These are phyloP conservation scores for Filobasidium floriforme DNA, from an alignment of 768 basidiomycete species.

Conservation along the genomic window DNA sequence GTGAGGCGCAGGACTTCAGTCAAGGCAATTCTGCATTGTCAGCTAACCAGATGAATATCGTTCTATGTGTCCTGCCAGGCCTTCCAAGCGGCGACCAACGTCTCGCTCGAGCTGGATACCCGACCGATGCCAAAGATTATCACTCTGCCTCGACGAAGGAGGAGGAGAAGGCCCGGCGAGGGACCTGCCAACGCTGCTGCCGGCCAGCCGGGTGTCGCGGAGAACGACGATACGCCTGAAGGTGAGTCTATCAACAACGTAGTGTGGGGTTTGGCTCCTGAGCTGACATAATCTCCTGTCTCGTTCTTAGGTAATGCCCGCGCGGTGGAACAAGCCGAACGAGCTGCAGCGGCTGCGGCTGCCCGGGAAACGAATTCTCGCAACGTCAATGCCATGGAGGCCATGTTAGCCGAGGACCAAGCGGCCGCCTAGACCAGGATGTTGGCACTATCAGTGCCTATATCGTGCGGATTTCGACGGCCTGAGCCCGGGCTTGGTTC, in stretches of 20 bases:
- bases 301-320: constrained; percentile 24
- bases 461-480: neutral
- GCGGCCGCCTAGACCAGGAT: constrained; percentile 10
- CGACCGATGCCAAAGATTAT: constrained; percentile 80
- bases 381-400: constrained; percentile 27
- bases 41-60: neutral
- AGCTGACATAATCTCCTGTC: neutral
- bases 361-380: neutral
- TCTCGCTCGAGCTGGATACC: constrained; percentile 84
- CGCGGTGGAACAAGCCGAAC: constrained; percentile 32
- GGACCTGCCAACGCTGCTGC: constrained; percentile 22
- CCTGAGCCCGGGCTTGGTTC: neutral
- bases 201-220: constrained; percentile 20
- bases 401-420: constrained; percentile 38
- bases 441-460: too few species aligned
- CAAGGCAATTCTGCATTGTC: neutral
- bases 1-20: constrained; percentile 46
- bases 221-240: constrained; percentile 32
- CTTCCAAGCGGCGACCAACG: constrained; percentile 83
- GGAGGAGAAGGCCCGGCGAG: constrained; percentile 26
- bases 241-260: constrained; percentile 14
- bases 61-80: constrained; percentile 49
- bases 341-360: constrained; percentile 14
- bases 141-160: constrained; percentile 39
- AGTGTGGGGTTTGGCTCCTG: constrained; percentile 4